phyloP scores from a whole-genome alignment of 2,329 filamentous ascomycete genomes.

The Onygena corvina region DNA sequence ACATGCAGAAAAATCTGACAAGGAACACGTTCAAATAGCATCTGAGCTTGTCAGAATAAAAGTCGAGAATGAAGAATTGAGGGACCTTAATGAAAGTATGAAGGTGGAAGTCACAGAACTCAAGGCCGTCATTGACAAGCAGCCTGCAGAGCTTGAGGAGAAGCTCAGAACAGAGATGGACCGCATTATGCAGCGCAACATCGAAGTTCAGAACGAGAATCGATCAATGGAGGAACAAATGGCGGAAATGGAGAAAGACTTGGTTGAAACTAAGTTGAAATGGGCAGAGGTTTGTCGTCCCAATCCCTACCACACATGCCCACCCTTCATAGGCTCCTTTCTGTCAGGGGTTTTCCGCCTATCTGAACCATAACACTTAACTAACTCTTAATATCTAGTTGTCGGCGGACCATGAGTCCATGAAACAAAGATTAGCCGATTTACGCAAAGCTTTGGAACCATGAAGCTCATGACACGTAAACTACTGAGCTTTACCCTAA shows the following conservation, averaged over 20 bases:
- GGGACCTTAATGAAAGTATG: constrained; percentile 79
- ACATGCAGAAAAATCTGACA: constrained; percentile 74
- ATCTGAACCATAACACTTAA: not conserved
- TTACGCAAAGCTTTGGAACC: constrained; percentile 45
- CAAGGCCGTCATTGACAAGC: constrained; percentile 73
- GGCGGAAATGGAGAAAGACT: constrained; percentile 78
- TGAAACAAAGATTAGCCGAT: constrained; percentile 67
- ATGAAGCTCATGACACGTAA: not conserved
- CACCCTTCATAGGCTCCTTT: too few relatives aligned
- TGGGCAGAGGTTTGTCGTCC: constrained; percentile 73
- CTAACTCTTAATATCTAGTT: constrained; percentile 39
- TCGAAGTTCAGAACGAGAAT: constrained; percentile 90
- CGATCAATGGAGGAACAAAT: constrained; percentile 76
- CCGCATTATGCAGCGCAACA: constrained; percentile 79
- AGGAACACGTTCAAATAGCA: constrained; percentile 79
- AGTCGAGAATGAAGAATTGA: constrained; percentile 81
- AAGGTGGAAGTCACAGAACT: constrained; percentile 76
- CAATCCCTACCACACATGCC: not conserved
- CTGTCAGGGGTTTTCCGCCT: constrained; percentile 1
- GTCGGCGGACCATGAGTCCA: constrained; percentile 55
- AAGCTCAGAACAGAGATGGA: constrained; percentile 77
- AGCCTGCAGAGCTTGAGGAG: constrained; percentile 77
- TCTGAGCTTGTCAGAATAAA: constrained; percentile 86
- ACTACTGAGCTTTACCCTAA: not conserved
- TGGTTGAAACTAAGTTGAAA: constrained; percentile 88